These are phyloP conservation scores for Fusarium agapanthi DNA, from an alignment of 2,329 filamentous ascomycete genomes.

Conservation along the genomic window DNA sequence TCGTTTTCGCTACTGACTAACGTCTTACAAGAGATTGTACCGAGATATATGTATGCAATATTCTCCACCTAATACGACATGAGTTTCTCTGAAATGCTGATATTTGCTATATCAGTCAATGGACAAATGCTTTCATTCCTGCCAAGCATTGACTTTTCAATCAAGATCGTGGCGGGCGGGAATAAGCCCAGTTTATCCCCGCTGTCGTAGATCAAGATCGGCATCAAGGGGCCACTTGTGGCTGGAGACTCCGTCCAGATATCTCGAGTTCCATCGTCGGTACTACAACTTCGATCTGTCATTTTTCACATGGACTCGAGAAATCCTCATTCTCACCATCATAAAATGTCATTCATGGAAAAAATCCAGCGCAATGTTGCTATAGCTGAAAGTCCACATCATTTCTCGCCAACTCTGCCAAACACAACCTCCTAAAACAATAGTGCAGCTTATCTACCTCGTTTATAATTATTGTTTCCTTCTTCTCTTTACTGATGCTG, in stretches of 20 bases:
- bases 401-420: background rate
- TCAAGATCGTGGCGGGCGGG: slow-evolving; percentile 18
- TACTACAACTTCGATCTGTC: background rate
- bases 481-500: background rate
- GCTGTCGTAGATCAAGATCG: slow-evolving; percentile 26
- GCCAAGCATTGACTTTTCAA: slow-evolving; percentile 26
- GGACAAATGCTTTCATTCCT: background rate
- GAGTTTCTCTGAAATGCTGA: background rate
- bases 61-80: background rate
- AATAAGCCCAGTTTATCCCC: slow-evolving; percentile 21
- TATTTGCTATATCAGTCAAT: background rate
- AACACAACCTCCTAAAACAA: background rate
- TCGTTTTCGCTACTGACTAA: background rate
- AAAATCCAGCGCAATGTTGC: background rate
- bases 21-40: slow-evolving; percentile 1
- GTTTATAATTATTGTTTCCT: background rate
- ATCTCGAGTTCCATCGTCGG: background rate
- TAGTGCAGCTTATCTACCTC: background rate
- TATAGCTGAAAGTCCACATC: background rate
- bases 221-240: slow-evolving; percentile 27
- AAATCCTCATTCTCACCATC: background rate
- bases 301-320: background rate
- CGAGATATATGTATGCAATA: background rate
- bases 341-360: background rate
- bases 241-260: slow-evolving; percentile 2